These are phyloP conservation scores for Fusarium sp. DNA, from an alignment of 2,329 filamentous ascomycete species.

Conservation along the genomic window DNA sequence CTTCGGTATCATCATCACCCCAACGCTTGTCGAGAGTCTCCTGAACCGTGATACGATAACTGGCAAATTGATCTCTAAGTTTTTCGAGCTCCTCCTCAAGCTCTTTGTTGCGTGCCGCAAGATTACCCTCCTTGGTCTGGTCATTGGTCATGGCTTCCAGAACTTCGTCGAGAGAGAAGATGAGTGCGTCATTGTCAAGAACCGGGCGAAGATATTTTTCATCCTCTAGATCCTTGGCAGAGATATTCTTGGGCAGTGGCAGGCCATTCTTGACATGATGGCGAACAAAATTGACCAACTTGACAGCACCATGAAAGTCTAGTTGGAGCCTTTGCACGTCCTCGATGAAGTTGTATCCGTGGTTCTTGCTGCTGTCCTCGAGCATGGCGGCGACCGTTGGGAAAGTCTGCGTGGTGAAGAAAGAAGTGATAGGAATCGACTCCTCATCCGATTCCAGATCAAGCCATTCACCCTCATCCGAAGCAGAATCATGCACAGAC, in stretches of 20 bases:
- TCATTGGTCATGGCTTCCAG: conserved; percentile 59
- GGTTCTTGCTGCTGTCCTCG: conserved; percentile 72
- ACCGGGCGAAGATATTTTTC: conserved; percentile 87
- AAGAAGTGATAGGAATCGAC: conserved; percentile 70
- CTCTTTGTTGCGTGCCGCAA: conserved; percentile 63
- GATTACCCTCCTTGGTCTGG: conserved; percentile 49
- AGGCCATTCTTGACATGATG: conserved; percentile 58
- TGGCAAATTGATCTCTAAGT: conserved; percentile 70
- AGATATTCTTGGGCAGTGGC: conserved; percentile 67
- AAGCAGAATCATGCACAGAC: conserved; percentile 48
- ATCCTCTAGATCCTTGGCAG: conserved; percentile 73
- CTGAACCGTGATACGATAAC: conserved; percentile 73
- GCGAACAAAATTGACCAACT: conserved; percentile 78
- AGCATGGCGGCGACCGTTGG: conserved; percentile 74
- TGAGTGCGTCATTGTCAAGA: conserved; percentile 87
- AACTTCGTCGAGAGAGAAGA: conserved; percentile 85
- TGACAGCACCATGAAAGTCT: conserved; percentile 80
- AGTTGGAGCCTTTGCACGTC: conserved; percentile 68
- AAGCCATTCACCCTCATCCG: conserved; percentile 63
- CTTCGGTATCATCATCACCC: conserved; percentile 66
- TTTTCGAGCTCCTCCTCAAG: conserved; percentile 71
- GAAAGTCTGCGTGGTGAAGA: conserved; percentile 76
- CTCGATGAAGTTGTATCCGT: conserved; percentile 74
- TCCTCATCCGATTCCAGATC: conserved; percentile 73
- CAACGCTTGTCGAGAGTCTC: conserved; percentile 75